Percentiles rank a stretch among this genome's conserved stretches.
These are phyloP conservation scores for Hysterangium stoloniferum DNA, from an alignment of 768 basidiomycete genomes.

Conservation along the genomic window DNA sequence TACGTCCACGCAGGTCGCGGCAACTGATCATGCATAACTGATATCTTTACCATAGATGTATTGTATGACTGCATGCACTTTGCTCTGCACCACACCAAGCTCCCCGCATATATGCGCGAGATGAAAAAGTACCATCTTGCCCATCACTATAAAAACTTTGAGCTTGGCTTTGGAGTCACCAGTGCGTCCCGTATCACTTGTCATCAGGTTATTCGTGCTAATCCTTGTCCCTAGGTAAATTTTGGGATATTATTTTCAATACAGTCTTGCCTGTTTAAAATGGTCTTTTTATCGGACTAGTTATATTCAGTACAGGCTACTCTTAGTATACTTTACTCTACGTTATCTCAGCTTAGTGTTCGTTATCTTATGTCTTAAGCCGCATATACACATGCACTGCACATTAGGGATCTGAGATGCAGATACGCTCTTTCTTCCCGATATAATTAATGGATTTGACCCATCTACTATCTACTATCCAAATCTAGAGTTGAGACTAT, in stretches of 20 bases:
- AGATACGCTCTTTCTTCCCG: too few species aligned
- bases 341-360: too few species aligned
- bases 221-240: slow-evolving; percentile 50
- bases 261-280: slow-evolving; percentile 62
- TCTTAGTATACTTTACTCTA: too few species aligned
- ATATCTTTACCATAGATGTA: too few species aligned
- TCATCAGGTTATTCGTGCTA: neutral
- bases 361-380: too few species aligned
- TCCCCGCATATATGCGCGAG: slow-evolving; percentile 79
- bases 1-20: slow-evolving; percentile 28
- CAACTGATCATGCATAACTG: neutral
- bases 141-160: slow-evolving; percentile 98
- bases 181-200: slow-evolving; percentile 37
- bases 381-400: too few species aligned
- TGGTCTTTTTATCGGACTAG: too few species aligned
- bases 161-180: slow-evolving; percentile 95
- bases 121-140: slow-evolving; percentile 98
- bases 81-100: slow-evolving; percentile 79
- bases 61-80: slow-evolving; percentile 91
- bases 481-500: slow-evolving; percentile 56
- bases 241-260: slow-evolving; percentile 92
- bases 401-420: too few species aligned
- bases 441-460: too few species aligned
- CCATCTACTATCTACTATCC: slow-evolving; percentile 28
- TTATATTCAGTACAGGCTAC: too few species aligned